Conservation (phyloP, 192 early-diverging fungal species). For the Backusella tuberculispora region DNA sequence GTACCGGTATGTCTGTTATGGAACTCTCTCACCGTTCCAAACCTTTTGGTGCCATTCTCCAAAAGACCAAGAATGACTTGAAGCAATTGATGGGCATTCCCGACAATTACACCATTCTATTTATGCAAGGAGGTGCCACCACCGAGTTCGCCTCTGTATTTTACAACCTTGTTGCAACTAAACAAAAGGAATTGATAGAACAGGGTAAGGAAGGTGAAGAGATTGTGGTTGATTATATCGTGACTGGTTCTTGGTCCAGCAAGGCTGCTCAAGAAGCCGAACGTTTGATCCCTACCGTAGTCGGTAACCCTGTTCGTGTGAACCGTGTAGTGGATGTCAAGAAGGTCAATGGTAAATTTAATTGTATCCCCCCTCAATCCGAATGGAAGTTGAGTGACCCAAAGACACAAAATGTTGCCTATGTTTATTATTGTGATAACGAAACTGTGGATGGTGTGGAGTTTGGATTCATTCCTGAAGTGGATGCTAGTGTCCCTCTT, state of each 20-base stretch:
- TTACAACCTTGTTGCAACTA: constrained; percentile 85
- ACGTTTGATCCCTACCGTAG: constrained; percentile 65
- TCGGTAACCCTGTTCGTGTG: constrained; percentile 44
- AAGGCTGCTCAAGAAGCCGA: constrained; percentile 86
- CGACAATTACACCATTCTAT: constrained; percentile 87
- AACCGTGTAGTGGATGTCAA: constrained; percentile 83
- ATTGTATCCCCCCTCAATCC: constrained; percentile 55
- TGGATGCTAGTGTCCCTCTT: constrained; percentile 68
- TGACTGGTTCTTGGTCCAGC: constrained; percentile 91
- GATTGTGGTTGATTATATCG: constrained; percentile 83
- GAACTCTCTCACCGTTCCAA: constrained; percentile 94
- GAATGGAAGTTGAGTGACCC: constrained; percentile 73
- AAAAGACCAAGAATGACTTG: constrained; percentile 74
- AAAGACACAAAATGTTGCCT: constrained; percentile 66
- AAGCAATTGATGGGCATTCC: constrained; percentile 79
- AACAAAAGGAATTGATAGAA: constrained; percentile 34
- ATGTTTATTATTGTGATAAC: constrained; percentile 97
- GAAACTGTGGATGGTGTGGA: constrained; percentile 98
- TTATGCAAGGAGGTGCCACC: constrained; percentile 95
- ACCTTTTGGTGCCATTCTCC: constrained; percentile 77
- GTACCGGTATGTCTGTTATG: constrained; percentile 89
- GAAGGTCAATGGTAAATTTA: constrained; percentile 53
- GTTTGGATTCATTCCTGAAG: constrained; percentile 60
- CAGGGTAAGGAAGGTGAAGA: constrained; percentile 31
- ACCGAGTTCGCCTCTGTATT: constrained; percentile 90